phyloP scores from a whole-genome alignment of 1,284 basidiomycete genomes.

The Ceraceosorus guamensis region DNA sequence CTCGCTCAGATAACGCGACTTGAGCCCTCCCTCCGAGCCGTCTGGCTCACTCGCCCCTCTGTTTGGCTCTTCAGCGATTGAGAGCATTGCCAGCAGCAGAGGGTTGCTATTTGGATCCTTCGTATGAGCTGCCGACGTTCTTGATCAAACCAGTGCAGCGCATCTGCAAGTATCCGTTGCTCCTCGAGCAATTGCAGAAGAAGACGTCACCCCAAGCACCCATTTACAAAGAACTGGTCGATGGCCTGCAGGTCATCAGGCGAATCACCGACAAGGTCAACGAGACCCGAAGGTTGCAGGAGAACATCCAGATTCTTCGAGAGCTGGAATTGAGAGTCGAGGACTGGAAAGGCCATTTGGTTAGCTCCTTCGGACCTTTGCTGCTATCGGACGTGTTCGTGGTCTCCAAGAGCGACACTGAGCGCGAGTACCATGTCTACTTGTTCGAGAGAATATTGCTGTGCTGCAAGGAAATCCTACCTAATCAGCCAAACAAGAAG shows the following conservation, averaged over 20 bases:
- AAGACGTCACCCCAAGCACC: conserved; percentile 50
- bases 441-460: conserved; percentile 97
- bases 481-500: conserved; percentile 50
- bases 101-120: conserved; percentile 49
- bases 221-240: conserved; percentile 67
- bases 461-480: conserved; percentile 80
- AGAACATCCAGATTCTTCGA: conserved; percentile 75
- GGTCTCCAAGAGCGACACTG: conserved; percentile 91
- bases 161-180: conserved; percentile 65
- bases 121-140: conserved; percentile 72
- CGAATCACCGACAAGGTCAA: conserved; percentile 93
- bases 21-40: neutral
- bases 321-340: conserved; percentile 84
- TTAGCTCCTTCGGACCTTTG: conserved; percentile 84
- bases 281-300: conserved; percentile 77
- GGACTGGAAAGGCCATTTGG: conserved; percentile 98
- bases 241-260: conserved; percentile 76
- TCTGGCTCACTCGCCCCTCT: neutral
- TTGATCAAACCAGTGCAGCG: conserved; percentile 61
- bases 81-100: conserved; percentile 34
- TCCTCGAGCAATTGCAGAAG: conserved; percentile 60
- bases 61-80: conserved; percentile 17
- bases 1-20: neutral
- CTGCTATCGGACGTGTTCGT: conserved; percentile 89
- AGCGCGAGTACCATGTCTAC: conserved; percentile 97